These are phyloP conservation scores for Leccinum arenicola DNA, from an alignment of 768 basidiomycete genomes.

Conservation along the genomic window DNA sequence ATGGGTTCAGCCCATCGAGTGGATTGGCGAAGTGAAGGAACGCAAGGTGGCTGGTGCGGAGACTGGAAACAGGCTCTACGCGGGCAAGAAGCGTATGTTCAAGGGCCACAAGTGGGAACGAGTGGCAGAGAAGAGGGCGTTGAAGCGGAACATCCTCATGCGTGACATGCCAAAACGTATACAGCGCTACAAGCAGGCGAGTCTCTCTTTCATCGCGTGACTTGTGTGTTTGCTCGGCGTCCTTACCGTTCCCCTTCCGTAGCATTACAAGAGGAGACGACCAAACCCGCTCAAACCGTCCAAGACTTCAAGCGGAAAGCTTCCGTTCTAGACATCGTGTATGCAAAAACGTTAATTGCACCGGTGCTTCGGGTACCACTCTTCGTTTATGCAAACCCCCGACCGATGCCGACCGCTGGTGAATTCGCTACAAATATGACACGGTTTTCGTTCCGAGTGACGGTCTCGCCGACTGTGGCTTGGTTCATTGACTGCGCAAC, in stretches of 20 bases:
- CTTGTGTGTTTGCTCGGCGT: not conserved
- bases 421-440: not conserved
- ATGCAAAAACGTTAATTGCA: conserved; percentile 6
- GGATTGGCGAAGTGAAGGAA: conserved; percentile 38
- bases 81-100: conserved; percentile 82
- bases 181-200: conserved; percentile 60
- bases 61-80: conserved; percentile 64
- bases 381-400: not conserved
- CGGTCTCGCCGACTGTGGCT: not conserved
- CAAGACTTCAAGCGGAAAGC: conserved; percentile 47
- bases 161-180: conserved; percentile 70
- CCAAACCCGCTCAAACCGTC: conserved; percentile 58
- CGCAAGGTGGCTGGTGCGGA: conserved; percentile 48
- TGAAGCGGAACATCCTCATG: conserved; percentile 55
- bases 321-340: conserved; percentile 51
- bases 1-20: conserved; percentile 36
- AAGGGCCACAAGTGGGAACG: conserved; percentile 92
- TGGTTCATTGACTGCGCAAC: not conserved
- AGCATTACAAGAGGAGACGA: conserved; percentile 38
- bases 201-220: conserved; percentile 24
- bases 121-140: conserved; percentile 42
- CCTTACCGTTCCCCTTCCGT: not conserved
- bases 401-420: not conserved
- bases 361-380: not conserved
- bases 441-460: not conserved